Evolutionary conservation across 257 asterid species (phyloP), one percentile per base, ranked within the genome.

Genomic region (Forsythia suspensa): DNA sequence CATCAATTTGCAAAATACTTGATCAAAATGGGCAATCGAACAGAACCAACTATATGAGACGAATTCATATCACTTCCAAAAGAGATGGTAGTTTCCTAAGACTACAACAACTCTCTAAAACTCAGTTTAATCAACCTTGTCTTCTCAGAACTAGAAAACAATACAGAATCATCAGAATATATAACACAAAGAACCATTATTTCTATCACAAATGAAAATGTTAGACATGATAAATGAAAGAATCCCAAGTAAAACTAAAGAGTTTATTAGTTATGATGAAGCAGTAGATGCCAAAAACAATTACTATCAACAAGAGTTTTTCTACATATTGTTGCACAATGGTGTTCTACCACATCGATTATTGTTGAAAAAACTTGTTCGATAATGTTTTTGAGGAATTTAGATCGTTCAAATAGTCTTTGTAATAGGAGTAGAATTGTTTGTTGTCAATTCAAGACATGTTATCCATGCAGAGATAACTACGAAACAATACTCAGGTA

Each of bases 351-450:
- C 76, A 4, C 73, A 77, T 41, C n/a, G 3, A 3, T 77, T 78
- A 11, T 29, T 51, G 15, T 29, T 29, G 48, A 77, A 66, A 21
- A 65, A 52, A 74, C n/a, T 11, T n/a, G 48, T 12, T 48, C 75
- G 0, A 3, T 73, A 3, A 77, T 77, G 20, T 18, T 76, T 0
- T 24, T 81, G 12, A 61, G 78, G 38, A 81, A 81, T 39, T 18
- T 76, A 0, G 72, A 81, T 76, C 84, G 81, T 7, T 39, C 29
- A 0, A 73, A 67, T 11, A 67, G 74, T 0, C 20, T 76, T 3
- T 76, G 80, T 13, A 76, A 76, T 42, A 66, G 70, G 2, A 41
- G 44, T 41, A 41, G 44, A 41, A 41, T 41, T 0, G 8, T 41
- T 41, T 41, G 44, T 41, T 2, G 44, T 4, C 3, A 41, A 8